Evolutionary conservation across 1,284 basidiomycete genomes (phyloP).

Genomic region (Cutaneotrichosporon dermatis): DNA sequence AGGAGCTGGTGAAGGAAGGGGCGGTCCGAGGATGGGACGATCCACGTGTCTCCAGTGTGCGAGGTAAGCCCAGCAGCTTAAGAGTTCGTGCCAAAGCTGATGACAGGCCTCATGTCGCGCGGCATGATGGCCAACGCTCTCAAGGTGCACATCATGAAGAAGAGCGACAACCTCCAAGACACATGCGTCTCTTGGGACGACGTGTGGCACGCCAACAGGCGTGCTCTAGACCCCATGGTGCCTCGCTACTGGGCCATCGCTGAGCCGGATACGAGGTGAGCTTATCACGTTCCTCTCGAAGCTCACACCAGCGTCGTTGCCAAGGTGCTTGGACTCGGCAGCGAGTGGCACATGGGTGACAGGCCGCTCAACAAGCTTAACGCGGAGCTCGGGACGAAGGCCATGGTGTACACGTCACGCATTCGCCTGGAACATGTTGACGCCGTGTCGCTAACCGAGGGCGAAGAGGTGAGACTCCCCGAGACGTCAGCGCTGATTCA

Average conservation of each 20-base stretch:
- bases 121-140: not conserved
- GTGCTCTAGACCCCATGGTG: not conserved
- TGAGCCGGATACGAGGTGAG: not conserved
- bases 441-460: not conserved
- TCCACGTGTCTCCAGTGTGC: too few relatives aligned
- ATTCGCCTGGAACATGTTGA: not conserved
- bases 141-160: not conserved
- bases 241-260: conserved; percentile 5
- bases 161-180: not conserved
- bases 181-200: not conserved
- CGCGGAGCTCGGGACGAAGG: not conserved
- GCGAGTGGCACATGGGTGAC: not conserved
- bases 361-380: conserved; percentile 3
- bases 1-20: too few relatives aligned
- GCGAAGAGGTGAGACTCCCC: not conserved
- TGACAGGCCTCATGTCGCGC: not conserved
- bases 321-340: not conserved
- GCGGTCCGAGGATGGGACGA: too few relatives aligned
- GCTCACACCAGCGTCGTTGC: conserved; percentile 2
- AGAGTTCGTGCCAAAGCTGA: not conserved
- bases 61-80: too few relatives aligned
- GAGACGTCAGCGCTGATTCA: not conserved
- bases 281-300: too few relatives aligned
- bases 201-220: not conserved
- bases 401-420: not conserved